Evolutionary conservation across 768 basidiomycete genomes (phyloP), one percentile per base, ranked within the genome.

Genomic region (Fistulinella prunicolor): DNA sequence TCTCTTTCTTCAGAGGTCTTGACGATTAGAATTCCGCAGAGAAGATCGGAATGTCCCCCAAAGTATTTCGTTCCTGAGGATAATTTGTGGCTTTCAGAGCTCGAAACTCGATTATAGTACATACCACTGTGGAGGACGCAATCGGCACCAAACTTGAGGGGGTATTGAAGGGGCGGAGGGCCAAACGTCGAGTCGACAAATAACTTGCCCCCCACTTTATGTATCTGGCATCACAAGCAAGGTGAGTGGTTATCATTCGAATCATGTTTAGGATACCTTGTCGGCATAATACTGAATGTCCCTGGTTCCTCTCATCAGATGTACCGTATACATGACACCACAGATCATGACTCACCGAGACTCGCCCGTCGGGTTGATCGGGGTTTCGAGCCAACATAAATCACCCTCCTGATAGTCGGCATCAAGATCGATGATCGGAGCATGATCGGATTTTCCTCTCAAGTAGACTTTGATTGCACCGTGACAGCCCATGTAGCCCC

Each of bases 331-430:
- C 9, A 30, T n/a, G 37, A 45, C 6, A 35, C 4, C 24, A 35
- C n/a, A 19, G 17, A 36, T 9, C 17, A 42, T 36, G 26, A 55
- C 69, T 48, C 54, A 81, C 86, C 82, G 81, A 5, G 85, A 81
- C 63, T 85, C 86, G 32, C 93, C 93, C 0, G 80, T 86, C 6
- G 93, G 93, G 62, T 95, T 94, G 50, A 92, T 51, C 2, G 93
- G 93, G 0, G 86, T 91, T 70, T 94, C 92, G 13, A 95, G 67
- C 89, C 91, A 94, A 58, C 84, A 86, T 3, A 93, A 58, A 64
- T 91, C 89, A 38, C 87, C 87, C 35, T 76, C 69, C 60, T 79
- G 69, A 61, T 77, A 89, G 3, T 86, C 81, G 46, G 86, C 88
- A 51, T 94, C 89, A 4, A 93, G 62, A 53, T 76, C 78, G 53